Evolutionary conservation across 106 monocot species (phyloP).

Genomic region (Dendrobium huoshanense): DNA sequence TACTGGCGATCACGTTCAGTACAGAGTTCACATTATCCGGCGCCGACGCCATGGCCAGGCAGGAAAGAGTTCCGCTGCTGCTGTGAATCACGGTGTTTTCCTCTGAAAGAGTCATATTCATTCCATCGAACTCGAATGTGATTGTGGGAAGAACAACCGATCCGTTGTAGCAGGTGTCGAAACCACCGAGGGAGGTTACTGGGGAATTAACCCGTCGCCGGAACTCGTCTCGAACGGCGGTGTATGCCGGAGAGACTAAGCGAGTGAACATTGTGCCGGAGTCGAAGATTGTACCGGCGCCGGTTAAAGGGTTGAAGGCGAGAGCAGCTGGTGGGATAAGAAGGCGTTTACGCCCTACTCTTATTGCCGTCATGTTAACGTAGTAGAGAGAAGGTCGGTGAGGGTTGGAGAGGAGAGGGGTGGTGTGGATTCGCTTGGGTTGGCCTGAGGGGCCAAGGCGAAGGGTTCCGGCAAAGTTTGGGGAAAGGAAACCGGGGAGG

Average conservation of each 20-base stretch:
- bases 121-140: constrained; percentile 52
- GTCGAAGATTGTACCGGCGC: constrained; percentile 83
- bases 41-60: constrained; percentile 87
- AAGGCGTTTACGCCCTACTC: constrained; percentile 41
- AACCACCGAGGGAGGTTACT: constrained; percentile 71
- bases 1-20: constrained; percentile 84
- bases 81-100: constrained; percentile 85
- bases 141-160: constrained; percentile 43
- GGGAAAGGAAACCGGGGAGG: constrained; percentile 69
- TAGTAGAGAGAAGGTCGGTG: constrained; percentile 80
- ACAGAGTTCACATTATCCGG: constrained; percentile 83
- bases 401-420: constrained; percentile 71
- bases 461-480: constrained; percentile 94
- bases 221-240: constrained; percentile 67
- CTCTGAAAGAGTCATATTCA: constrained; percentile 74
- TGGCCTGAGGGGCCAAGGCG: constrained; percentile 68
- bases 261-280: constrained; percentile 98
- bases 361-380: constrained; percentile 61
- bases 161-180: constrained; percentile 93
- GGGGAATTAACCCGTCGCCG: constrained; percentile 33
- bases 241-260: constrained; percentile 66
- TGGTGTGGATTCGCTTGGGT: constrained; percentile 59
- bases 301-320: constrained; percentile 65
- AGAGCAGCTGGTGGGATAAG: constrained; percentile 38
- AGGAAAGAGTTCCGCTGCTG: constrained; percentile 43